Evolutionary conservation across 2,329 filamentous ascomycete genomes (phyloP).

Genomic region (Thermothelomyces thermophilus): DNA sequence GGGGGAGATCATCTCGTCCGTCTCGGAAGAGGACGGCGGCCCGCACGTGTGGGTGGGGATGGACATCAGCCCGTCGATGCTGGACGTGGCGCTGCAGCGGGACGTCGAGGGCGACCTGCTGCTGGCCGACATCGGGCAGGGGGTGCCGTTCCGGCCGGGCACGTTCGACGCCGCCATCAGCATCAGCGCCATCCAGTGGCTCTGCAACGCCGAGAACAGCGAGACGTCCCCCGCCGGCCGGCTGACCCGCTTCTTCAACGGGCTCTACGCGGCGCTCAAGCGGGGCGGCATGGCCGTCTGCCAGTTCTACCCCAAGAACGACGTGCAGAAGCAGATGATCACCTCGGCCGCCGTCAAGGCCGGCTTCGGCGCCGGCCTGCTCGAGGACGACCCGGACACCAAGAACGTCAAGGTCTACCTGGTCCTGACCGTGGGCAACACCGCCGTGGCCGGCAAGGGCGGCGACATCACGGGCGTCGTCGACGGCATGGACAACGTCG

Average conservation of each 20-base stretch:
- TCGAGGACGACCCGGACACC: slow-evolving; percentile 93
- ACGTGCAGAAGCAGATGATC: slow-evolving; percentile 87
- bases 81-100: slow-evolving; percentile 86
- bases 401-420: slow-evolving; percentile 97
- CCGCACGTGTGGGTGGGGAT: slow-evolving; percentile 96
- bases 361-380: slow-evolving; percentile 87
- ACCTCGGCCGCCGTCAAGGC: slow-evolving; percentile 83
- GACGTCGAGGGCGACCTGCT: slow-evolving; percentile 93
- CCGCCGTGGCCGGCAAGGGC: slow-evolving; percentile 40
- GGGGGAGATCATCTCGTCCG: slow-evolving; percentile 82
- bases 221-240: slow-evolving; percentile 76
- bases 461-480: slow-evolving; percentile 90
- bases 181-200: slow-evolving; percentile 96
- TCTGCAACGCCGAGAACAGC: slow-evolving; percentile 89
- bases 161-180: slow-evolving; percentile 92
- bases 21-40: slow-evolving; percentile 63
- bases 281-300: slow-evolving; percentile 86
- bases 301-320: slow-evolving; percentile 98
- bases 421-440: slow-evolving; percentile 78
- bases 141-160: slow-evolving; percentile 86
- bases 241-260: slow-evolving; percentile 82
- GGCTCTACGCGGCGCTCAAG: slow-evolving; percentile 75
- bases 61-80: slow-evolving; percentile 92
- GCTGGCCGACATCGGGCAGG: slow-evolving; percentile 90
- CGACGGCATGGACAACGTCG: slow-evolving; percentile 79